Evolutionary conservation across 202 grass and related monocot species (phyloP).

Genomic region (Carex sylvatica): DNA sequence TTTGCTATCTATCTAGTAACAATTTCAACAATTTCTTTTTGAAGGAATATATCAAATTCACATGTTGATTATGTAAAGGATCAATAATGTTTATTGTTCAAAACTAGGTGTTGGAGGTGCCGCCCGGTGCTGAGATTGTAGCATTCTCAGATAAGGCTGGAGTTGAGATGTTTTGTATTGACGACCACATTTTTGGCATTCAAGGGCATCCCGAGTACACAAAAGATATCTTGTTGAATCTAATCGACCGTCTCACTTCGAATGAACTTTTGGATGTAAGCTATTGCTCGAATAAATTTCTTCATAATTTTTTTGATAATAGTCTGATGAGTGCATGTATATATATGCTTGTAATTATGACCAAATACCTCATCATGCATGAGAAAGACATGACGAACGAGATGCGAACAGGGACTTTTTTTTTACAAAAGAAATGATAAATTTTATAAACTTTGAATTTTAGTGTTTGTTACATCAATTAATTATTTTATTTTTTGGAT

Average conservation of each 20-base stretch:
- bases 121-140: constrained; percentile 57
- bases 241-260: constrained; percentile 59
- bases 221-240: constrained; percentile 66
- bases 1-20: neutral
- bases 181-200: constrained; percentile 62
- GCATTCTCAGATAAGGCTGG: constrained; percentile 62
- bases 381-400: neutral
- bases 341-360: neutral
- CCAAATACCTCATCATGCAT: neutral
- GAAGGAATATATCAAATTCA: neutral
- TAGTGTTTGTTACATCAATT: neutral
- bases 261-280: constrained; percentile 53
- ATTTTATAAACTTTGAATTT: neutral
- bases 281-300: neutral
- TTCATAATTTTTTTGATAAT: neutral
- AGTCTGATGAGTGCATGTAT: neutral
- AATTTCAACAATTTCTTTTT: neutral
- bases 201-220: constrained; percentile 95
- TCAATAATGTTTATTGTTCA: neutral
- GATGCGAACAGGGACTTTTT: neutral
- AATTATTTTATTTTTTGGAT: neutral
- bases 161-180: constrained; percentile 78
- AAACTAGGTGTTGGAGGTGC: constrained; percentile 73
- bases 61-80: neutral
- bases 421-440: neutral